Conservation (phyloP, 495 filamentous ascomycete genomes). For the Podospora didyma region DNA sequence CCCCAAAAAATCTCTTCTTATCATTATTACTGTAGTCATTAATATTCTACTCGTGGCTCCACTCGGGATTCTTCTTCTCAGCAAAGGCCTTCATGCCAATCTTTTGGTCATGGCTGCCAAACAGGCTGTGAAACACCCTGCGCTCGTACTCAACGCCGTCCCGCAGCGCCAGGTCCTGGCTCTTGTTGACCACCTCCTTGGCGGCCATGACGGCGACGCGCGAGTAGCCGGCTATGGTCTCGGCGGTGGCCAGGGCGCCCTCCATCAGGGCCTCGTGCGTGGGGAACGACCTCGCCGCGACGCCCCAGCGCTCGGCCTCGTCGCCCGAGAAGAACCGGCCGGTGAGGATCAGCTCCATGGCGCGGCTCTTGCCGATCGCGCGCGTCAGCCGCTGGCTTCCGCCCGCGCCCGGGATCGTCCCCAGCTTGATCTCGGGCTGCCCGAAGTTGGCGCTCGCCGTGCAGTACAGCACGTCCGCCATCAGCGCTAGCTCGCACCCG, state of each 20-base stretch:
- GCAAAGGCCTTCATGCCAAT: constrained; percentile 95
- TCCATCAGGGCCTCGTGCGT: constrained; percentile 77
- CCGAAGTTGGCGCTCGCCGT: constrained; percentile 79
- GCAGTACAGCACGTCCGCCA: constrained; percentile 94
- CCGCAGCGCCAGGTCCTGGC: constrained; percentile 76
- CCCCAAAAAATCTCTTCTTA: background rate
- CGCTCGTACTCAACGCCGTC: constrained; percentile 95
- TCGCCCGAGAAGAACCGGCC: constrained; percentile 74
- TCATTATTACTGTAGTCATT: background rate
- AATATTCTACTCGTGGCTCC: constrained; percentile 66
- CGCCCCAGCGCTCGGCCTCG: constrained; percentile 85
- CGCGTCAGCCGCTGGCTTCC: constrained; percentile 84
- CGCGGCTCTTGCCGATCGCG: constrained; percentile 81
- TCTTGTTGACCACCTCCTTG: constrained; percentile 98
- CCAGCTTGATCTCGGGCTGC: constrained; percentile 94
- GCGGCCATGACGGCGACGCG: constrained; percentile 79
- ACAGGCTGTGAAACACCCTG: constrained; percentile 84
- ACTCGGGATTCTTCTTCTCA: constrained; percentile 90
- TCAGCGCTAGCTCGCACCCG: constrained; percentile 96
- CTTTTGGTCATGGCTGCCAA: constrained; percentile 95
- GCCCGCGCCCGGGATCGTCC: constrained; percentile 87
- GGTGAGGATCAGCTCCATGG: constrained; percentile 93
- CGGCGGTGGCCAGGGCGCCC: constrained; percentile 73
- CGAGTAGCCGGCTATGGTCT: constrained; percentile 79
- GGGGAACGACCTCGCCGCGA: constrained; percentile 80